Evolutionary conservation across 495 filamentous ascomycete genomes (phyloP).

Genomic region (Xylaria flabelliformis): DNA sequence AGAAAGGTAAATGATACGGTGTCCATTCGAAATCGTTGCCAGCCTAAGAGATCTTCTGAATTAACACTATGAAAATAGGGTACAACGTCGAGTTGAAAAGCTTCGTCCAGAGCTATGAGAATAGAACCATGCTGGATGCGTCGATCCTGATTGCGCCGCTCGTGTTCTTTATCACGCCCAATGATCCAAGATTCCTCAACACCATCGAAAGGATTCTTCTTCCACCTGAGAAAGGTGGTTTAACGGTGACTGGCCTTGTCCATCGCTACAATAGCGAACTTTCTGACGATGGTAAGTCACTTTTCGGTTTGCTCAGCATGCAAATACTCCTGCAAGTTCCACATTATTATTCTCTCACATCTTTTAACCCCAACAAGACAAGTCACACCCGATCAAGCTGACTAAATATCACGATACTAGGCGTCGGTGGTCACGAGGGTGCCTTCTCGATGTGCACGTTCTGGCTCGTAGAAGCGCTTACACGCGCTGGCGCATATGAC

Average conservation of each 20-base stretch:
- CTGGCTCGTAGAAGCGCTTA: constrained; percentile 78
- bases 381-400: not conserved
- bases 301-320: not conserved
- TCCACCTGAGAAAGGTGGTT: constrained; percentile 70
- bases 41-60: not conserved
- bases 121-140: constrained; percentile 68
- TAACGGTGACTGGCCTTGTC: constrained; percentile 73
- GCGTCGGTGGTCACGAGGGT: constrained; percentile 76
- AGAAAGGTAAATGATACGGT: constrained; percentile 49
- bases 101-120: constrained; percentile 77
- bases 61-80: constrained; percentile 36
- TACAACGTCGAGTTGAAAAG: constrained; percentile 68
- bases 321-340: not conserved
- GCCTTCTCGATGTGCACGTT: constrained; percentile 76
- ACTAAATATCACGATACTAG: constrained; percentile 42
- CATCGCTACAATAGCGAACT: constrained; percentile 72
- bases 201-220: constrained; percentile 72
- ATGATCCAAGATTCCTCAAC: constrained; percentile 72
- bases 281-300: constrained; percentile 68
- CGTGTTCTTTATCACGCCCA: constrained; percentile 76
- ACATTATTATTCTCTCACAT: not conserved
- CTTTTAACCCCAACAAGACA: not conserved
- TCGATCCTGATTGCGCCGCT: constrained; percentile 74
- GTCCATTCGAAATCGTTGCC: not conserved
- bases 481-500: constrained; percentile 70